phyloP scores from a whole-genome alignment of 2,329 filamentous ascomycete species.

The Claviceps arundinis region DNA sequence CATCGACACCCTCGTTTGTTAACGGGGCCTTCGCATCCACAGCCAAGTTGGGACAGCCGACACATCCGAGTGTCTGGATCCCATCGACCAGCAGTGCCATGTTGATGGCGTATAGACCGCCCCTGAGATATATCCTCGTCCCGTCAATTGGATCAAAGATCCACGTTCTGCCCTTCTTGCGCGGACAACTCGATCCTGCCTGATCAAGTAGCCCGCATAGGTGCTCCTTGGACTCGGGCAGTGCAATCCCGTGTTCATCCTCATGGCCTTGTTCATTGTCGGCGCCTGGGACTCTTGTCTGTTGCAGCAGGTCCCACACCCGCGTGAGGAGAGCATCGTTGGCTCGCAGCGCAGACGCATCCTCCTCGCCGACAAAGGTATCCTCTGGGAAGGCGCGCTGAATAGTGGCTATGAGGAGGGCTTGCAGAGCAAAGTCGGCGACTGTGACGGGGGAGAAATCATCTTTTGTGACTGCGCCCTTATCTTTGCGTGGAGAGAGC shows the following conservation, averaged over 20 bases:
- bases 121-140: conserved; percentile 41
- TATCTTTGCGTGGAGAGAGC: conserved; percentile 29
- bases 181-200: conserved; percentile 29
- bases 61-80: conserved; percentile 34
- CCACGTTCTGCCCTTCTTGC: conserved; percentile 32
- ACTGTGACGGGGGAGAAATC: conserved; percentile 45
- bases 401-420: conserved; percentile 37
- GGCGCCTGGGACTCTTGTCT: conserved; percentile 14
- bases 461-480: conserved; percentile 37
- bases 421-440: conserved; percentile 47
- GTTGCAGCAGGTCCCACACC: conserved; percentile 33
- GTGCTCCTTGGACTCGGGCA: conserved; percentile 27
- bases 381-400: conserved; percentile 37
- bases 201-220: conserved; percentile 41
- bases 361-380: conserved; percentile 42
- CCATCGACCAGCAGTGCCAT: conserved; percentile 38
- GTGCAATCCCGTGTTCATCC: conserved; percentile 8
- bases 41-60: conserved; percentile 34
- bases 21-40: conserved; percentile 25
- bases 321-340: conserved; percentile 29
- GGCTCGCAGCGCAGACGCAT: conserved; percentile 31
- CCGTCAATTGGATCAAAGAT: conserved; percentile 50
- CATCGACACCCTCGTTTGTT: conserved; percentile 30
- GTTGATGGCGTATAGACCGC: conserved; percentile 45
- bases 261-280: conserved; percentile 5